phyloP scores from a whole-genome alignment of 2,329 filamentous ascomycete genomes.

The Parastagonospora nodorum region DNA sequence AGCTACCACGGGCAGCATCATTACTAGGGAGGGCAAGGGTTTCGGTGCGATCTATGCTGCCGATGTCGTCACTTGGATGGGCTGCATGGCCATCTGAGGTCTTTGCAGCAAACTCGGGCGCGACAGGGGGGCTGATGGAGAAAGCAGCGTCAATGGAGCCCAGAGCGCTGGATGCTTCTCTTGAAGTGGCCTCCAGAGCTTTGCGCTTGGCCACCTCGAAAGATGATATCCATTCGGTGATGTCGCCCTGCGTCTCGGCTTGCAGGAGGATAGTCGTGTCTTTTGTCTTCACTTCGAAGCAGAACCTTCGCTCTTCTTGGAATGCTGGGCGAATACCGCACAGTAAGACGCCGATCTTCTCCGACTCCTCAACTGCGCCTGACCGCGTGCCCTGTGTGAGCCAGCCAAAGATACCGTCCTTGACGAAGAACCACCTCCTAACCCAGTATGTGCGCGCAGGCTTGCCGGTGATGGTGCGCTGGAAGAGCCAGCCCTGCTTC shows the following conservation, averaged over 20 bases:
- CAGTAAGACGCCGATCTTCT: slow-evolving; percentile 92
- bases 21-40: slow-evolving; percentile 69
- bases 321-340: slow-evolving; percentile 92
- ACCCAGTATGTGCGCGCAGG: slow-evolving; percentile 89
- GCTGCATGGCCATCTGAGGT: slow-evolving; percentile 68
- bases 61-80: slow-evolving; percentile 60
- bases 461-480: slow-evolving; percentile 82
- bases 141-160: slow-evolving; percentile 74
- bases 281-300: slow-evolving; percentile 98
- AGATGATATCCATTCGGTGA: slow-evolving; percentile 92
- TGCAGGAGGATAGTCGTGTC: slow-evolving; percentile 88
- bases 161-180: slow-evolving; percentile 53
- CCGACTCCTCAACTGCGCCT: slow-evolving; percentile 88
- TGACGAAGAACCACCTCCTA: slow-evolving; percentile 92
- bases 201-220: slow-evolving; percentile 95
- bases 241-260: slow-evolving; percentile 86
- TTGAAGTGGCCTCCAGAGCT: slow-evolving; percentile 75
- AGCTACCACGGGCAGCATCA: slow-evolving; percentile 68
- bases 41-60: slow-evolving; percentile 62
- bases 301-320: slow-evolving; percentile 91
- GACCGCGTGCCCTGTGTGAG: slow-evolving; percentile 79
- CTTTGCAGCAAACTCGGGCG: slow-evolving; percentile 89
- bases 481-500: slow-evolving; percentile 94
- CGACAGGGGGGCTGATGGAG: slow-evolving; percentile 84
- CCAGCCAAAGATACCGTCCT: slow-evolving; percentile 95